Percentiles rank a stretch among this genome's conserved stretches.
phyloP scores from a whole-genome alignment of 2,329 filamentous ascomycete genomes.

The Aurifilum marmelostoma region DNA sequence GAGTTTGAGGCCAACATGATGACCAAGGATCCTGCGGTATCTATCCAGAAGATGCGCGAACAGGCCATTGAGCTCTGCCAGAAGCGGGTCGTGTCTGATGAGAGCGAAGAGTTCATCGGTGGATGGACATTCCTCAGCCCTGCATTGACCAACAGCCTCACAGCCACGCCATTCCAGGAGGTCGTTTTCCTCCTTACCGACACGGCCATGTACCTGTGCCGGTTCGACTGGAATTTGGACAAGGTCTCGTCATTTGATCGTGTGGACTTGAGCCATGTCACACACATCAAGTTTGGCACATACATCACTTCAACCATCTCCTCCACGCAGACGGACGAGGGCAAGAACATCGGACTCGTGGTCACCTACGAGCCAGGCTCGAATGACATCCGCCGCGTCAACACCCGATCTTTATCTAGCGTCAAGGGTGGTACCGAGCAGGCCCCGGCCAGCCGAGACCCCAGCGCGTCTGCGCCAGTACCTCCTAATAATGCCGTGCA shows the following conservation, averaged over 20 bases:
- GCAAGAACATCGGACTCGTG: conserved; percentile 81
- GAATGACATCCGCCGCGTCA: conserved; percentile 74
- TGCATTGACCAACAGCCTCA: conserved; percentile 68
- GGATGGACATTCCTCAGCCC: conserved; percentile 90
- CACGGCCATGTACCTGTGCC: conserved; percentile 81
- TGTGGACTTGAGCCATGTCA: conserved; percentile 74
- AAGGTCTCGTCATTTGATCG: conserved; percentile 93
- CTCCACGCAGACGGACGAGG: conserved; percentile 73
- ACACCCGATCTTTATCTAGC: conserved; percentile 78
- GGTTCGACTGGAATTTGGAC: conserved; percentile 93
- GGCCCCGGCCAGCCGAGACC: conserved; percentile 13
- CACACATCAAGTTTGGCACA: conserved; percentile 74
- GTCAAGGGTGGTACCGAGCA: conserved; percentile 32
- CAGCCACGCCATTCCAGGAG: conserved; percentile 79
- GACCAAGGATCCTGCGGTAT: conserved; percentile 88
- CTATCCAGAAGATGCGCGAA: conserved; percentile 80
- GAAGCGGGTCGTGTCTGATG: conserved; percentile 82
- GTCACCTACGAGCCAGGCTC: conserved; percentile 75
- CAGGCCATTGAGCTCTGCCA: conserved; percentile 88
- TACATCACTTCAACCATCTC: conserved; percentile 92
- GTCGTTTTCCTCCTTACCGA: conserved; percentile 86
- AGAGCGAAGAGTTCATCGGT: conserved; percentile 81
- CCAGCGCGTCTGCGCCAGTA: neutral
- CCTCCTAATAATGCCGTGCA: conserved; percentile 29
- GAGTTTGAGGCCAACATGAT: conserved; percentile 96